Evolutionary conservation across 371 early-diverging fungal genomes (phyloP).

Genomic region (Mortierella polycephala): DNA sequence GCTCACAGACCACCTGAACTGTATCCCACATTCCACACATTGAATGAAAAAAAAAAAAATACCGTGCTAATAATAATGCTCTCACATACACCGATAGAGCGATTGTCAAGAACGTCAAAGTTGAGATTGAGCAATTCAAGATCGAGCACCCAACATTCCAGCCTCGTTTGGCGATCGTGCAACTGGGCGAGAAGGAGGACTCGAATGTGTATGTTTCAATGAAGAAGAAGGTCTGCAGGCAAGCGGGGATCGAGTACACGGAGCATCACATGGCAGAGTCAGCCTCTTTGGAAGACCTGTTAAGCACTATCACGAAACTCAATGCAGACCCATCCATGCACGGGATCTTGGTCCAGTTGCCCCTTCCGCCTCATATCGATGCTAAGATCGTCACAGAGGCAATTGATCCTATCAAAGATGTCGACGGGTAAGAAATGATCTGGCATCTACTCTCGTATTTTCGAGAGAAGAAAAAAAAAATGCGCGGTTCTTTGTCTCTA

Average conservation of each 20-base stretch:
- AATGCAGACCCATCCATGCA: slow-evolving; percentile 85
- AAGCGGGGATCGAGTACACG: slow-evolving; percentile 55
- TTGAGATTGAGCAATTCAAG: slow-evolving; percentile 71
- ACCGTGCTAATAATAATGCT: neutral
- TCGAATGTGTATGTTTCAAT: slow-evolving; percentile 91
- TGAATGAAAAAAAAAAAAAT: neutral
- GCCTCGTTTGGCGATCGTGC: slow-evolving; percentile 89
- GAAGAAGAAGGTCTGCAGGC: slow-evolving; percentile 89
- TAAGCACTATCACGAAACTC: slow-evolving; percentile 67
- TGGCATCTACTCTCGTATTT: neutral
- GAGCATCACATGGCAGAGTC: slow-evolving; percentile 34
- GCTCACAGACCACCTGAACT: slow-evolving; percentile 35
- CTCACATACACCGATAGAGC: slow-evolving; percentile 50
- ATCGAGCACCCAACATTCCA: slow-evolving; percentile 69
- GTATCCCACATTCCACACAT: neutral
- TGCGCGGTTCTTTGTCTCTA: neutral
- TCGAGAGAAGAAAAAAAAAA: neutral
- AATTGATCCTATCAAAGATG: slow-evolving; percentile 89
- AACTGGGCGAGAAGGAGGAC: slow-evolving; percentile 93
- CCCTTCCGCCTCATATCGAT: slow-evolving; percentile 88
- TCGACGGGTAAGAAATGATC: slow-evolving; percentile 83
- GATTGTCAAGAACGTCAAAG: slow-evolving; percentile 69
- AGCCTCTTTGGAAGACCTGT: slow-evolving; percentile 51
- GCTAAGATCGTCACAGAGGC: slow-evolving; percentile 84
- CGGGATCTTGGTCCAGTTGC: slow-evolving; percentile 95